Conservation (phyloP, 305 asterid species). For the Solanum chacoense region DNA sequence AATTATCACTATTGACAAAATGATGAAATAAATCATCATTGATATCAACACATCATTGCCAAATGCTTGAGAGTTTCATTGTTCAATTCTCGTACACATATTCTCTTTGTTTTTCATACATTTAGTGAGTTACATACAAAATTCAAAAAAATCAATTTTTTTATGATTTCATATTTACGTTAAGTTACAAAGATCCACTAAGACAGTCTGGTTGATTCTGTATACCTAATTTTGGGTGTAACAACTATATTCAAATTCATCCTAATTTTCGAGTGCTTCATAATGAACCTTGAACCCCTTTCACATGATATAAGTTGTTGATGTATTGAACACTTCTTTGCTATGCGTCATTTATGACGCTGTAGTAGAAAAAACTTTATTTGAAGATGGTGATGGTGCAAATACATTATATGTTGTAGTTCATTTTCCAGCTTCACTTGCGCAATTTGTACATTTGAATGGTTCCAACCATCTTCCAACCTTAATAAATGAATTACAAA, state of each 20-base stretch:
- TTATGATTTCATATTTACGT: neutral
- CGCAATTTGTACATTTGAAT: neutral
- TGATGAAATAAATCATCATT: neutral
- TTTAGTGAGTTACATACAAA: neutral
- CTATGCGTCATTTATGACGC: rapidly evolving
- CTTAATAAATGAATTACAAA: neutral
- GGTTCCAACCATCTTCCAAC: neutral
- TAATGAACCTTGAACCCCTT: neutral
- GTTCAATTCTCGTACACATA: neutral
- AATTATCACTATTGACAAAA: neutral
- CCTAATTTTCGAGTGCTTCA: neutral
- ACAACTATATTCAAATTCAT: neutral
- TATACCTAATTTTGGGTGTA: neutral
- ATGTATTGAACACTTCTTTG: neutral
- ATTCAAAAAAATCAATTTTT: rapidly evolving
- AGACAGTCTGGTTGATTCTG: neutral
- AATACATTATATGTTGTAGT: neutral
- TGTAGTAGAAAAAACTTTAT: neutral
- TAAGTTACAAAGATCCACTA: neutral
- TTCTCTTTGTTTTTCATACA: neutral
- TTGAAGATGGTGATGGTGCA: neutral
- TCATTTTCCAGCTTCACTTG: neutral
- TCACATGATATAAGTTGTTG: neutral
- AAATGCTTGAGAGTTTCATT: neutral
- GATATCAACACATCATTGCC: neutral